phyloP scores from a whole-genome alignment of 2,329 filamentous ascomycete species.

The Penicillium oxalicum region DNA sequence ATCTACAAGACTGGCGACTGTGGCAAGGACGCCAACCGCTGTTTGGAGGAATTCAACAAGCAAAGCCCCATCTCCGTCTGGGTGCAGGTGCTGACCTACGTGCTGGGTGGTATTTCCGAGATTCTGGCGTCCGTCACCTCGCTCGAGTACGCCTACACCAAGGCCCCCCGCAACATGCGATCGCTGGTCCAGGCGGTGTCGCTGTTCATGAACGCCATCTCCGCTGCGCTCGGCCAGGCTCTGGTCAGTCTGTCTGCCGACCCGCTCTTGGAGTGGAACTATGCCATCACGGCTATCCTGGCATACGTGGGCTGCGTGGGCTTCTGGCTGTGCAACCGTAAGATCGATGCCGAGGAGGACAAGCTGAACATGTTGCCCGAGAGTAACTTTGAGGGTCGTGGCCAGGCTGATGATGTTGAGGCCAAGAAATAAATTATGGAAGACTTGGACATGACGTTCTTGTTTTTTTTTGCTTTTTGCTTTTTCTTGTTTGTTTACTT shows the following conservation, averaged over 20 bases:
- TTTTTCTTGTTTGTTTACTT: too few species aligned
- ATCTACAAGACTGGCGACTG: slow-evolving; percentile 59
- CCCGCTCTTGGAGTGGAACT: slow-evolving; percentile 67
- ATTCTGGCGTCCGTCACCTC: slow-evolving; percentile 56
- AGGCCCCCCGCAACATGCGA: slow-evolving; percentile 74
- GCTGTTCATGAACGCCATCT: slow-evolving; percentile 65
- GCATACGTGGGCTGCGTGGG: slow-evolving; percentile 56
- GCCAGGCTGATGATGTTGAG: slow-evolving; percentile 12
- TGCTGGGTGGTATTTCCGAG: slow-evolving; percentile 52
- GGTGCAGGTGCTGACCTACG: slow-evolving; percentile 46
- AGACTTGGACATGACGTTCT: not conserved
- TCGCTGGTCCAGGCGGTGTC: slow-evolving; percentile 65
- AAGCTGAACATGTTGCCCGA: slow-evolving; percentile 49
- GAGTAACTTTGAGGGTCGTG: slow-evolving; percentile 13
- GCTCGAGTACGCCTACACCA: slow-evolving; percentile 71
- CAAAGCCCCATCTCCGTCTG: slow-evolving; percentile 60
- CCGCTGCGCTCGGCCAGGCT: slow-evolving; percentile 64
- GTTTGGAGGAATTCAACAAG: slow-evolving; percentile 38
- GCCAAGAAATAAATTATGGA: not conserved
- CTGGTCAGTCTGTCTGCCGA: slow-evolving; percentile 57
- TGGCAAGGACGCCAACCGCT: slow-evolving; percentile 49
- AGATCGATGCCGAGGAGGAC: slow-evolving; percentile 64
- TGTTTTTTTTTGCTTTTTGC: not conserved
- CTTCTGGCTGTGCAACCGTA: slow-evolving; percentile 64
- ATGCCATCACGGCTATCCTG: slow-evolving; percentile 57